These are phyloP conservation scores for Sicyos edulis DNA, from an alignment of 306 rosid genomes.

Conservation along the genomic window DNA sequence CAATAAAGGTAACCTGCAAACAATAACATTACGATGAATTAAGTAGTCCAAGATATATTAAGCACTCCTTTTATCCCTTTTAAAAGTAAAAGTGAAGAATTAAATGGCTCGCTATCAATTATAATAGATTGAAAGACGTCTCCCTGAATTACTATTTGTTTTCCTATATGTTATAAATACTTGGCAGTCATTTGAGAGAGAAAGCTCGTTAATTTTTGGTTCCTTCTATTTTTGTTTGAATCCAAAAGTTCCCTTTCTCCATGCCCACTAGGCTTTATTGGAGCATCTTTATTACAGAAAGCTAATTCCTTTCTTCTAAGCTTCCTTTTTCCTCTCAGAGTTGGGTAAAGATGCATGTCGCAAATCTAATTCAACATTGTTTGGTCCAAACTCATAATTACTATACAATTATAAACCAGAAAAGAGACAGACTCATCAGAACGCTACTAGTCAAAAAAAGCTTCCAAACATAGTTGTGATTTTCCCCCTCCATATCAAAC, in stretches of 20 bases:
- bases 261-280: not conserved
- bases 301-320: not conserved
- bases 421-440: not conserved
- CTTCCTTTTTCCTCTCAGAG: not conserved
- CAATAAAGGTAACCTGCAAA: slow-evolving; percentile 86
- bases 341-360: not conserved
- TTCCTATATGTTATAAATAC: not conserved
- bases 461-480: not conserved
- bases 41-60: slow-evolving; percentile 13
- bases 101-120: not conserved
- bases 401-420: not conserved
- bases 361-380: not conserved
- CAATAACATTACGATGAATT: slow-evolving; percentile 24
- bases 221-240: not conserved
- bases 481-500: not conserved
- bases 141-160: not conserved
- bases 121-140: no score
- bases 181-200: no score
- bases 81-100: not conserved
- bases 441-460: not conserved
- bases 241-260: not conserved
- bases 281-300: not conserved
- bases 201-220: no score
- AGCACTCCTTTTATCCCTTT: not conserved
- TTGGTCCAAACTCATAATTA: not conserved